These are phyloP conservation scores for Clitopilus hobsonii DNA, from an alignment of 768 basidiomycete species.

Conservation along the genomic window DNA sequence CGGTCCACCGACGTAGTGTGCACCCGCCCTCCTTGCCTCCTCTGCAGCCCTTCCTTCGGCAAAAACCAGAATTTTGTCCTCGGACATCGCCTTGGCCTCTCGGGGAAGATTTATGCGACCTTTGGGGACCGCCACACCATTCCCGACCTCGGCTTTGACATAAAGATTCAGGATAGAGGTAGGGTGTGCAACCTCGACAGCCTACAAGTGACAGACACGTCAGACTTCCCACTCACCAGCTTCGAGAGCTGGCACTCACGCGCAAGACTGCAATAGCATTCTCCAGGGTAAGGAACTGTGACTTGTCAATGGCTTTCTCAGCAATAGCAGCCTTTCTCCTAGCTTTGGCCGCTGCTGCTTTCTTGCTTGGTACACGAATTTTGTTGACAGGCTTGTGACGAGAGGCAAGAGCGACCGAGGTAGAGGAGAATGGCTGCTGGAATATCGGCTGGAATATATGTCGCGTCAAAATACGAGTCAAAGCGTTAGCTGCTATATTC, in stretches of 20 bases:
- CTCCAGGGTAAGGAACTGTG: conserved; percentile 60
- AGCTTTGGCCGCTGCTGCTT: conserved; percentile 61
- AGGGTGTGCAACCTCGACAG: conserved; percentile 78
- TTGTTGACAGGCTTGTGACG: conserved; percentile 40
- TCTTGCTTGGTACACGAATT: conserved; percentile 62
- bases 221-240: no score
- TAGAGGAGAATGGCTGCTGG: conserved; percentile 40
- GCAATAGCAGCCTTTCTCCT: conserved; percentile 53
- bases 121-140: conserved; percentile 80
- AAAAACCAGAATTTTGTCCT: conserved; percentile 87
- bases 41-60: conserved; percentile 82
- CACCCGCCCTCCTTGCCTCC: conserved; percentile 83
- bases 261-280: conserved; percentile 71
- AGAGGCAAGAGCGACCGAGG: conserved; percentile 40
- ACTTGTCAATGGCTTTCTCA: conserved; percentile 51
- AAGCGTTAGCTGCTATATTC: conserved; percentile 1
- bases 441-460: conserved; percentile 5
- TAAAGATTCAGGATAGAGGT: conserved; percentile 75
- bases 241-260: conserved; percentile 38
- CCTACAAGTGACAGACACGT: conserved; percentile 37
- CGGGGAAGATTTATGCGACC: conserved; percentile 84
- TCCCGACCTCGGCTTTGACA: conserved; percentile 73
- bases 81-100: conserved; percentile 66
- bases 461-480: not conserved
- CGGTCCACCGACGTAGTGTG: conserved; percentile 84